Evolutionary conservation across 352 stramenopile genomes (phyloP).

Genomic region (Globisporangium parvum): DNA sequence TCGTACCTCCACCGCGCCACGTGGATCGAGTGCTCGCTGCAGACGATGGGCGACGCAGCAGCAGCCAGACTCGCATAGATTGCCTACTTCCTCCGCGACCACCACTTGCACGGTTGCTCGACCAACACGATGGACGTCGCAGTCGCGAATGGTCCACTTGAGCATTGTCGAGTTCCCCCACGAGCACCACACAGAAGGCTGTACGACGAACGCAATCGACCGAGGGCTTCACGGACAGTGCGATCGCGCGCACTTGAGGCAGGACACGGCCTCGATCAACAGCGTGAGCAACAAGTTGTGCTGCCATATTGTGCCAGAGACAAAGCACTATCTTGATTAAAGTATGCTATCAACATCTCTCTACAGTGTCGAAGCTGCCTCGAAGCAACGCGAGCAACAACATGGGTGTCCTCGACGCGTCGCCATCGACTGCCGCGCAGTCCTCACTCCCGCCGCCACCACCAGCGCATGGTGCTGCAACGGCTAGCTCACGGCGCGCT

Average conservation of each 20-base stretch:
- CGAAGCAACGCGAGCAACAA: neutral
- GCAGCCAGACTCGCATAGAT: neutral
- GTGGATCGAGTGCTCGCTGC: neutral
- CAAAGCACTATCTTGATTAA: no score
- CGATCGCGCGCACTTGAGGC: neutral
- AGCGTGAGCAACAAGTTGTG: no score
- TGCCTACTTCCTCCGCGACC: neutral
- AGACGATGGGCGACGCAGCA: neutral
- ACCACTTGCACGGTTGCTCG: neutral
- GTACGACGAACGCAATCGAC: neutral
- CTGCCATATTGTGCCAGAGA: no score
- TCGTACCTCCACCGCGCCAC: neutral
- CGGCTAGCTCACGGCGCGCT: constrained; percentile 8
- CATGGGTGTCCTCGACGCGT: no score
- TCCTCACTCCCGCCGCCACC: neutral
- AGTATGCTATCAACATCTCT: no score
- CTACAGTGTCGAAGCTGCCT: no score
- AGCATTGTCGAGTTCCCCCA: neutral
- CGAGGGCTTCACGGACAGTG: neutral
- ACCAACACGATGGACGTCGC: neutral
- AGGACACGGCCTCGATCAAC: neutral
- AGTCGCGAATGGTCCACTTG: neutral
- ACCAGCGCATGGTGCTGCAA: neutral
- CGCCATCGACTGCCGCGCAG: neutral
- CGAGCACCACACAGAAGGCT: neutral